These are phyloP conservation scores for Xanthoparmelia taractica DNA, from an alignment of 495 filamentous ascomycete species.

Conservation along the genomic window DNA sequence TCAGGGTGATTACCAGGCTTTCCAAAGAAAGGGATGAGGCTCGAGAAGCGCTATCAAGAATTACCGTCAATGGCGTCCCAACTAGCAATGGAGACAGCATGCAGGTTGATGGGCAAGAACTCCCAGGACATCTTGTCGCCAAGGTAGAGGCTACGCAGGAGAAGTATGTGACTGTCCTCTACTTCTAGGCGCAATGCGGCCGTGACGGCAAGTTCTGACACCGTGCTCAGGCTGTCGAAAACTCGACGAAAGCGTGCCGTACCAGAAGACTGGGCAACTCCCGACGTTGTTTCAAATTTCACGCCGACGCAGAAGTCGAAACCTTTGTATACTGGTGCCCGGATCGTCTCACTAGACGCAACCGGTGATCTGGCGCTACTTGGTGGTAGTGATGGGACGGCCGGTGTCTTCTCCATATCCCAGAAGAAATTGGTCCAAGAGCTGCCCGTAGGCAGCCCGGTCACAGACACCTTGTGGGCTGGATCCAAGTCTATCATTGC, in stretches of 20 bases:
- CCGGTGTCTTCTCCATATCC: constrained; percentile 70
- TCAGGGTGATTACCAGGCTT: constrained; percentile 83
- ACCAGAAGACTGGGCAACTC: constrained; percentile 75
- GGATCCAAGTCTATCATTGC: constrained; percentile 63
- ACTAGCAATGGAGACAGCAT: constrained; percentile 68
- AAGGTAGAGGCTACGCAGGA: constrained; percentile 72
- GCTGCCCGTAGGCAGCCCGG: constrained; percentile 56
- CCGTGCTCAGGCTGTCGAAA: constrained; percentile 58
- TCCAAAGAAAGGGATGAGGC: constrained; percentile 88
- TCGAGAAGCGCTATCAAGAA: constrained; percentile 78
- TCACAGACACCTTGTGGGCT: constrained; percentile 76
- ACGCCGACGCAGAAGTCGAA: constrained; percentile 53
- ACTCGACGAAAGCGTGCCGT: constrained; percentile 79
- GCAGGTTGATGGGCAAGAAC: constrained; percentile 70
- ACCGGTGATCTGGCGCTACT: constrained; percentile 64
- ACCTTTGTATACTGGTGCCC: constrained; percentile 54
- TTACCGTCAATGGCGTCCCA: constrained; percentile 55
- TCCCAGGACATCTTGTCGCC: constrained; percentile 64
- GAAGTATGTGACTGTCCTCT: constrained; percentile 45
- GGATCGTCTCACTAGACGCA: constrained; percentile 57
- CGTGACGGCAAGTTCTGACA: constrained; percentile 6
- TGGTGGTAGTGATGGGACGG: constrained; percentile 68
- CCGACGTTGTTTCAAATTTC: constrained; percentile 63
- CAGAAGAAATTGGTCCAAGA: constrained; percentile 60
- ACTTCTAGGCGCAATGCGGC: constrained; percentile 12